Base-by-base conservation (phyloP, 116 monocot species). In the Cymodocea nodosa region DNA sequence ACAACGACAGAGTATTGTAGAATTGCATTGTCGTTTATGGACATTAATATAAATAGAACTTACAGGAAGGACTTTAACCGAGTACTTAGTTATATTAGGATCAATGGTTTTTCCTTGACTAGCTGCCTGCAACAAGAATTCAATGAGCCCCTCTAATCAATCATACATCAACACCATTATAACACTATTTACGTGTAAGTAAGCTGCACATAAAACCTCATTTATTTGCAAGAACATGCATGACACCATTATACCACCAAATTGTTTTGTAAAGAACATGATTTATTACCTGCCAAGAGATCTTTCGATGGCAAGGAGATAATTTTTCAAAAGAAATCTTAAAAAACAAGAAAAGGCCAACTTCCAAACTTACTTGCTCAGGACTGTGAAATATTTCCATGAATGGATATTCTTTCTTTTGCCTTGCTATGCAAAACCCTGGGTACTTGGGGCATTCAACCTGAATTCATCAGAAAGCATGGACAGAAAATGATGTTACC, bases 391-490 rank as follows among this genome's bases (percentile, higher is more conserved):
- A 94, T 59, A 90, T 74, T 82, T 94, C 94, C 65, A 94, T 82
- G 73, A 94, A 94, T 14, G 94, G 94, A 68, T 94, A 94, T 2
- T 94, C 94, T 50, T 82, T 86, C 50, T 59, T 94, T 70, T 89
- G 89, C 63, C 94, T 86, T 74, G 94, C 60, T 12, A 94, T 82
- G 78, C 94, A 94, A 75, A 94, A 94, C 51, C 89, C 86, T 24
- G 89, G 94, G 69, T 84, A 94, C 56, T 89, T 89, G 12, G 94
- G 94, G 48, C 94, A 89, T 62, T 94, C 94, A 30, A 89, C 94
- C 94, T 89, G 78, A 11, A 39, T 25, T 15, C 12, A 76, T 35
- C 22, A 23, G 22, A 56, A 56, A 9, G 23, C 56, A 23, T 20
- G 56, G 3, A 10, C n/a, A 56, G 44, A 8, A 10, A 44, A 44